Base-by-base conservation (phyloP, 1,139 yeast genomes). In the Pichia sp. region DNA sequence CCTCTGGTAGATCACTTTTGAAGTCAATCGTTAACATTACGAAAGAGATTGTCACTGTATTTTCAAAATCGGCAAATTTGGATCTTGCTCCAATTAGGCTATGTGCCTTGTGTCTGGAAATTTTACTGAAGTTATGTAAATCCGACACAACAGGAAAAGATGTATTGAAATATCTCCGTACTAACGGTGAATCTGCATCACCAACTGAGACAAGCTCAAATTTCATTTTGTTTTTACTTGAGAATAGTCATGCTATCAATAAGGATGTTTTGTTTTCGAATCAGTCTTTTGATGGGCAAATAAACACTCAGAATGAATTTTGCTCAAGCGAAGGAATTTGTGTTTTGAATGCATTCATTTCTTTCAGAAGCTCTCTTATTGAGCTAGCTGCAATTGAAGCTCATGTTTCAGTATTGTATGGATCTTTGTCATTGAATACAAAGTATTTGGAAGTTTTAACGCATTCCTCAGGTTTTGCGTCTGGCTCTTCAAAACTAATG, bases 371-470 rank as follows among this genome's bases (percentile, higher is more conserved):
- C 48, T 73, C 77, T 30, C 72, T 86, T 7, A 72, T 89, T 38
- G 87, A 86, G 40, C 40, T 36, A 5, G 8, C n/a, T 36, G 80
- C 93, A n/a, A 70, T 86, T 55, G 95, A 89, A 61, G 74, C 90
- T 36, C 90, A 87, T 64, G 77, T 77, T 55, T 75, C 83, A n/a
- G 77, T 85, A 1, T 64, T 62, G 2, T 63, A 67, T 34, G 81
- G 83, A 1, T 79, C 89, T 0, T 69, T 79, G 1, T 76, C 87
- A 1, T 76, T 84, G 58, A 79, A 81, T 31, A 75, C 77, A 29
- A 73, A 76, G 30, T 86, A 86, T 61, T 72, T 84, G 38, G 74
- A 77, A 3, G 66, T 76, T 7, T 71, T 90, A 44, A 78, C 84
- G 58, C 73, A 80, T 56, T 77, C 77, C 13, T 71, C 73, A 23